A percentile compares a stretch with the other conserved stretches of the same genome.
phyloP scores from a whole-genome alignment of 345 rosid genomes.

The Psidium guajava region DNA sequence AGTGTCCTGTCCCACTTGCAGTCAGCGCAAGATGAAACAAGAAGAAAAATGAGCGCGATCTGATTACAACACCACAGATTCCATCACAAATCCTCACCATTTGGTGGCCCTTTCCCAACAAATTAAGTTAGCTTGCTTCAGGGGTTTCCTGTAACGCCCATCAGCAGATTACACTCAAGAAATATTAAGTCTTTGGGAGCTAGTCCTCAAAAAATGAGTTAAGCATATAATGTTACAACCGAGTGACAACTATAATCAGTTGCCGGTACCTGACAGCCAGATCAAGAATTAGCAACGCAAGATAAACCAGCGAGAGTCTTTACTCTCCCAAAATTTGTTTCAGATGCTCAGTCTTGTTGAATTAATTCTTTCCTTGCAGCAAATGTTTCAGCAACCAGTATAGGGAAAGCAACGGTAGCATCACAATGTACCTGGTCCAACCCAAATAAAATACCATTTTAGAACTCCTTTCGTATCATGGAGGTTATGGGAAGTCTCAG shows the following conservation, averaged over 20 bases:
- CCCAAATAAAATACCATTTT: not conserved
- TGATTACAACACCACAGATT: not conserved
- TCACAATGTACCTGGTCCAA: constrained; percentile 74
- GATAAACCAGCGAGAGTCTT: not conserved
- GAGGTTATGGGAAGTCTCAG: not conserved
- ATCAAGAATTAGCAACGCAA: not conserved
- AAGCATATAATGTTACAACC: not conserved
- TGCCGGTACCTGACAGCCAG: not conserved
- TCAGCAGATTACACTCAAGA: not conserved
- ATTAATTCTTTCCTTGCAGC: constrained; percentile 34
- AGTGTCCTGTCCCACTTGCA: not conserved
- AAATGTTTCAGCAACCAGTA: constrained; percentile 90
- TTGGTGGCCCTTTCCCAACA: not conserved
- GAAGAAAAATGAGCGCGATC: not conserved
- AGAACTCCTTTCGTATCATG: not conserved
- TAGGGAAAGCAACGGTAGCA: constrained; percentile 92
- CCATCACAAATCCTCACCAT: not conserved
- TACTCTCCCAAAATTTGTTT: not conserved
- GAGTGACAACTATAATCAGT: not conserved
- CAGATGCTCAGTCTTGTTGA: not conserved
- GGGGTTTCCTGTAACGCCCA: not conserved
- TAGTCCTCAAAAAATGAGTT: not conserved
- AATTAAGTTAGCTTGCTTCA: not conserved
- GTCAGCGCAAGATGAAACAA: not conserved
- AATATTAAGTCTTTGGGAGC: not conserved